phyloP scores from a whole-genome alignment of 345 rosid genomes.

The Citrus inodora region DNA sequence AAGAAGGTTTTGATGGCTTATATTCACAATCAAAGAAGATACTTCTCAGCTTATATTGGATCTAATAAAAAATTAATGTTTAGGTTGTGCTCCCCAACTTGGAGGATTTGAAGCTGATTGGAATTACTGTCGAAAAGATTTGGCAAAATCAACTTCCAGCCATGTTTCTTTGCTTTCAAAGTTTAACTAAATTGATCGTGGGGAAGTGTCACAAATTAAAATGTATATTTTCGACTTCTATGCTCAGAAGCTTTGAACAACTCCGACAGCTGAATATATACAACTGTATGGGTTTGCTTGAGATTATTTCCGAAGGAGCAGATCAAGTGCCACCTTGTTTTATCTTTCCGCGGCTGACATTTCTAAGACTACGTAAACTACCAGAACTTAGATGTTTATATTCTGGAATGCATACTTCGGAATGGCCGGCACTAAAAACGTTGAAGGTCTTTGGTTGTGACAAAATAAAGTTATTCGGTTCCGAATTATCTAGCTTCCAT shows the following conservation, averaged over 20 bases:
- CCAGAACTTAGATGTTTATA: too few relatives aligned
- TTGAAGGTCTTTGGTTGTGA: too few relatives aligned
- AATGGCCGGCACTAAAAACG: too few relatives aligned
- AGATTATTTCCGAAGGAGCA: not conserved
- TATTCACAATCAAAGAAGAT: too few relatives aligned
- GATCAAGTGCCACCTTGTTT: not conserved
- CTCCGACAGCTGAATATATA: not conserved
- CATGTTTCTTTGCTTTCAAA: not conserved
- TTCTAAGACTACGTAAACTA: accelerated
- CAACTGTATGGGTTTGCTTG: not conserved
- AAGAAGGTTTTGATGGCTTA: too few relatives aligned
- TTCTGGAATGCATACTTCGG: too few relatives aligned
- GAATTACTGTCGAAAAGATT: not conserved
- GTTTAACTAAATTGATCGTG: not conserved
- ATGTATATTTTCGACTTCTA: not conserved
- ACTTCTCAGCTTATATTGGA: too few relatives aligned
- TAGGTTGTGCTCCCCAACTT: slow-evolving; percentile 23
- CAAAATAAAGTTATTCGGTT: too few relatives aligned
- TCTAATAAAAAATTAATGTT: not conserved
- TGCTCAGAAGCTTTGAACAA: not conserved
- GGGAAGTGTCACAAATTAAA: not conserved
- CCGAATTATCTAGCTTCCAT: too few relatives aligned
- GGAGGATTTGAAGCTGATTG: not conserved
- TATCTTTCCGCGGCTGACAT: too few relatives aligned
- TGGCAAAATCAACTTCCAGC: slow-evolving; percentile 8